Base-by-base conservation (phyloP, 1,284 basidiomycete species). In the Cryptococcus maquisensis region DNA sequence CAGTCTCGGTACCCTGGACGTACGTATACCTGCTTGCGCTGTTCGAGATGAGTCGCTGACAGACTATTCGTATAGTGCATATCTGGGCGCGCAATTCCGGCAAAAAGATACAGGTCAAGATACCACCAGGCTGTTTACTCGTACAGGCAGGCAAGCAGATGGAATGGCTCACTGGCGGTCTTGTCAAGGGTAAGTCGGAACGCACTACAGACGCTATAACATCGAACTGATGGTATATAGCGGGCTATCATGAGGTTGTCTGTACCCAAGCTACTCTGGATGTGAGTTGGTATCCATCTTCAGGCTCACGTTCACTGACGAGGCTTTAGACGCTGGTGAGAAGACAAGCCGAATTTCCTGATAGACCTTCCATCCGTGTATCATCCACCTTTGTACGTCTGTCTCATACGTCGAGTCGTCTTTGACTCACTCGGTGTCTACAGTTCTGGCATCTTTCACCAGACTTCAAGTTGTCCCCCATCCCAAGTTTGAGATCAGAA, bases 11-110 rank as follows among this genome's bases (percentile, higher is more conserved):
- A 73, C 55, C 73, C 73, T 2, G 73, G 73, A 7, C 56, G 71
- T 75, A 39, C 64, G 73, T 59, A 13, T 6, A 6, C 23, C 37
- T 4, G 28, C 21, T 35, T 26, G 9, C 28, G 2, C 37, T 41
- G 5, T 20, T 41, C 26, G 12, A 21, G 23, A 1, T 28, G 39
- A 50, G 16, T 15, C 12, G 20, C 39, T 50, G 48, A 50, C 35
- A 35, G n/a, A 10, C 1, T 15, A 13, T n/a, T n/a, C n/a, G 38
- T 13, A 10, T 48, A 72, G 71, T 76, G 43, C 83, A 94, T 70
- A 87, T 95, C 49, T 94, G 91, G 91, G 91, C 90, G 3, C 81
- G 91, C 23, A 95, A 96, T 67, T 85, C 86, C 0, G 91, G 91
- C 23, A 90, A 88, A 72, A 84, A 88, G 12, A 90, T 95, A 56